Conservation (phyloP, 257 asterid species). For the Scutellaria barbata region DNA sequence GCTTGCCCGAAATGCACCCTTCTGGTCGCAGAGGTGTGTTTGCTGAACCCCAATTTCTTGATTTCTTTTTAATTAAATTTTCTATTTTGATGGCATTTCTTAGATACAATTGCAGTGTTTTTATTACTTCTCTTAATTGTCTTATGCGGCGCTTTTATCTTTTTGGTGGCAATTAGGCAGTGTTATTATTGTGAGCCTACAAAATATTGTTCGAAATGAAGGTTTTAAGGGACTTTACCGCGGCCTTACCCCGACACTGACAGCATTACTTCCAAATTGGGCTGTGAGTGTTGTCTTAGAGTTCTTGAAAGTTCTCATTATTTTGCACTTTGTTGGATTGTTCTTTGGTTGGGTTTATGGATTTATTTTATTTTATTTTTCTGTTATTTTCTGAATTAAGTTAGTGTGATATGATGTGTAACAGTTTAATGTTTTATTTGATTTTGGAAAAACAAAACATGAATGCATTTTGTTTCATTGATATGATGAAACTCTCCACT, state of each 20-base stretch:
- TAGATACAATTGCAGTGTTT: background rate
- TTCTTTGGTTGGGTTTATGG: constrained; percentile 6
- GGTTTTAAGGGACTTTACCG: constrained; percentile 94
- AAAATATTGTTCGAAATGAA: constrained; percentile 66
- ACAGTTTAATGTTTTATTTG: background rate
- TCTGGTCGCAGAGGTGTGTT: constrained; percentile 69
- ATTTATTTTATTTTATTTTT: background rate
- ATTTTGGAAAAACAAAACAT: background rate
- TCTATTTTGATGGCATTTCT: background rate
- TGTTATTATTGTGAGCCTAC: constrained; percentile 79
- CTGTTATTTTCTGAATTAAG: background rate
- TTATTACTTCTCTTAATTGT: background rate
- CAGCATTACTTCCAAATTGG: constrained; percentile 99
- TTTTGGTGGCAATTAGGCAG: constrained; percentile 65
- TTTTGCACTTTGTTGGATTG: constrained; percentile 2
- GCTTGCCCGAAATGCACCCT: constrained; percentile 60
- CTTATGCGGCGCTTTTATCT: constrained; percentile 26
- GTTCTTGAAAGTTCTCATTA: constrained; percentile 4
- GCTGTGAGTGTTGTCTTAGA: constrained; percentile 69
- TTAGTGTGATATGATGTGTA: constrained; percentile 11
- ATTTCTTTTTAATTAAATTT: background rate
- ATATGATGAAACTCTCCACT: constrained; percentile 4
- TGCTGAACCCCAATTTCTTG: constrained; percentile 1
- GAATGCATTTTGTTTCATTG: constrained; percentile 14
- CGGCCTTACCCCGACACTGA: constrained; percentile 93